These are phyloP conservation scores for Malassezia restricta DNA, from an alignment of 1,284 basidiomycete species.

Conservation along the genomic window DNA sequence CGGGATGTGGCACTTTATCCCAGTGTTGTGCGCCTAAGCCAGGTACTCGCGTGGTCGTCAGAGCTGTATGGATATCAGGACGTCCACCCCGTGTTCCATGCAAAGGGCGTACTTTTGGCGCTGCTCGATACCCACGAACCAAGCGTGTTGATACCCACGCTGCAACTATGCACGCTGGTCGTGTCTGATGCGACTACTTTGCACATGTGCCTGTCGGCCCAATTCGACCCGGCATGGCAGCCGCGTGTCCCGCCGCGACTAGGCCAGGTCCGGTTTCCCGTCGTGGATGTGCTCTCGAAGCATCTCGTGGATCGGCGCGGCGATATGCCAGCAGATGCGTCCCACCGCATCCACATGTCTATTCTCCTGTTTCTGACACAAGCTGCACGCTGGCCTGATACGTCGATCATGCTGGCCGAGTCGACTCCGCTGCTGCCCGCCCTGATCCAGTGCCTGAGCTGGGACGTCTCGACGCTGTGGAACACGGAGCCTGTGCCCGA, in stretches of 20 bases:
- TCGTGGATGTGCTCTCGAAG: slow-evolving; percentile 28
- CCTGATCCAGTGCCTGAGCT: slow-evolving; percentile 23
- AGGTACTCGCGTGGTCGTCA: slow-evolving; percentile 9
- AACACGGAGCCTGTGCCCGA: slow-evolving; percentile 2
- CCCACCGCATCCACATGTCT: slow-evolving; percentile 18
- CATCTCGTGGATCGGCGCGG: slow-evolving; percentile 30
- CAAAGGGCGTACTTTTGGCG: slow-evolving; percentile 5
- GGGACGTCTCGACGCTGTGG: slow-evolving; percentile 28
- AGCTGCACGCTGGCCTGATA: slow-evolving; percentile 21
- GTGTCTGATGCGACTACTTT: not conserved
- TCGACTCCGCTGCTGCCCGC: slow-evolving; percentile 26
- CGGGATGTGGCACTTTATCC: not conserved
- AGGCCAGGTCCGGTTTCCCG: slow-evolving; percentile 19
- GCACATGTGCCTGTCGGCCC: slow-evolving; percentile 11
- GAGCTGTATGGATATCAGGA: slow-evolving; percentile 1
- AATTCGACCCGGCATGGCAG: slow-evolving; percentile 7
- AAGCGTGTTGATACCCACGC: not conserved
- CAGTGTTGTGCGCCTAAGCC: not conserved
- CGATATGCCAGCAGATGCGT: slow-evolving; percentile 13
- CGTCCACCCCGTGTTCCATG: slow-evolving; percentile 8
- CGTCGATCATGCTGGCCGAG: slow-evolving; percentile 24
- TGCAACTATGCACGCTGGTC: slow-evolving; percentile 1
- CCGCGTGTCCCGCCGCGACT: not conserved
- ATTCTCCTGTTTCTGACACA: slow-evolving; percentile 22
- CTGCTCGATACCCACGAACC: not conserved